Base-by-base conservation (phyloP, 305 asterid genomes). In the Fraxinus angustifolia region DNA sequence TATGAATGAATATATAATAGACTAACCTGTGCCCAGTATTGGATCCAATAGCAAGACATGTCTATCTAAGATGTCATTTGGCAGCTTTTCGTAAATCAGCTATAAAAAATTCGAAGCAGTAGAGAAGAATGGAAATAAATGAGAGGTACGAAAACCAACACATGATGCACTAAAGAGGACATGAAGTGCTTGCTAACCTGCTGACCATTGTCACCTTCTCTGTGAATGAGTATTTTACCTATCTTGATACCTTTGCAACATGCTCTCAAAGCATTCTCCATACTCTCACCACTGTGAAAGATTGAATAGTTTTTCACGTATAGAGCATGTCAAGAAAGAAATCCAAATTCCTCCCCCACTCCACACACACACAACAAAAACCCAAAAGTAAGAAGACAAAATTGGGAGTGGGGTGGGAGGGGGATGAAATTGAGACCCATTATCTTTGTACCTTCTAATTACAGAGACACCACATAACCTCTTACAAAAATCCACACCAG, bases 401-500 rank as follows among this genome's bases (percentile, higher is more conserved):
- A 16, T 14, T 35, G 40, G 40, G 23, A 19, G 4, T 1, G 42
- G 40, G 21, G 19, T 7, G 45, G 11, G 17, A 38, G 23, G 11
- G 40, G 45, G 75, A 16, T 33, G 12, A 31, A 70, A 31, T 1
- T 16, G 14, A 71, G 28, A 31, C 6, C 75, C 35, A 26, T 11
- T 0, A 40, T 58, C 68, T n/a, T 42, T 26, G 68, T 86, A 96
- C 99, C 99, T 94, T 91, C 99, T 88, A 87, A 96, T 93, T 67
- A 96, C 90, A 68, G 99, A 94, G 82, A 93, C 98, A 40, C 99
- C 99, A 80, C 99, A 96, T 86, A 96, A 89, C 85, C 98, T 92
- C 91, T 94, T 94, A 83, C 98, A 94, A 86, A 96, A 96, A 87
- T 94, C 99, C 78, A 96, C 99, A 11, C 98, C 98, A 26, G 96